A percentile compares a stretch with the other conserved stretches of the same genome.
Evolutionary conservation across 179 eudicot species (phyloP).

Genomic region (Beta macrorhiza): DNA sequence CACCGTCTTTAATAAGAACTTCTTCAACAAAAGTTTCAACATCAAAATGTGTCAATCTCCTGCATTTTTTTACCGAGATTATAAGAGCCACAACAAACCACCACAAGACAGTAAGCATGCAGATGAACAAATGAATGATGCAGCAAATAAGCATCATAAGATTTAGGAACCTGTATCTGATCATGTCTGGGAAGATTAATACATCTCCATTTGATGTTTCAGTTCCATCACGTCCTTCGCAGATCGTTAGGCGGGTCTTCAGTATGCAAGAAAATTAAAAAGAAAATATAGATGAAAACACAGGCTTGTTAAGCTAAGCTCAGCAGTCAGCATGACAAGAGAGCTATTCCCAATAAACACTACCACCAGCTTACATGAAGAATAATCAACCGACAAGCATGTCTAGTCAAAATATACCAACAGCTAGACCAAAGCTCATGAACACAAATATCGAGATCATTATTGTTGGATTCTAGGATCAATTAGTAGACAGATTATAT

Average conservation of each 20-base stretch:
- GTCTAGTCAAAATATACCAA: slow-evolving; percentile 1
- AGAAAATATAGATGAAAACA: not conserved
- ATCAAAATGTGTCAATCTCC: slow-evolving; percentile 98
- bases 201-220: slow-evolving; percentile 98
- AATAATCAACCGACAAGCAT: not conserved
- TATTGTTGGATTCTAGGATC: not conserved
- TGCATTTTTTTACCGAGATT: slow-evolving; percentile 31
- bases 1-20: slow-evolving; percentile 84
- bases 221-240: slow-evolving; percentile 98
- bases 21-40: slow-evolving; percentile 96
- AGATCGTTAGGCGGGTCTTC: slow-evolving; percentile 88
- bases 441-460: not conserved
- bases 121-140: not conserved
- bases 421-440: not conserved
- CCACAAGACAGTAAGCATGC: not conserved
- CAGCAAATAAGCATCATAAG: slow-evolving; percentile 8
- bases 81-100: slow-evolving; percentile 9
- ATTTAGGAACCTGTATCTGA: slow-evolving; percentile 78
- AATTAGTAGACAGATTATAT: not conserved
- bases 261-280: slow-evolving; percentile 21
- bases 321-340: not conserved
- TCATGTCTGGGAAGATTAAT: slow-evolving; percentile 94
- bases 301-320: not conserved
- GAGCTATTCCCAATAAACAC: not conserved
- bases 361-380: not conserved